Evolutionary conservation across 83 land plant species (phyloP).

Genomic region (Thuja plicata): DNA sequence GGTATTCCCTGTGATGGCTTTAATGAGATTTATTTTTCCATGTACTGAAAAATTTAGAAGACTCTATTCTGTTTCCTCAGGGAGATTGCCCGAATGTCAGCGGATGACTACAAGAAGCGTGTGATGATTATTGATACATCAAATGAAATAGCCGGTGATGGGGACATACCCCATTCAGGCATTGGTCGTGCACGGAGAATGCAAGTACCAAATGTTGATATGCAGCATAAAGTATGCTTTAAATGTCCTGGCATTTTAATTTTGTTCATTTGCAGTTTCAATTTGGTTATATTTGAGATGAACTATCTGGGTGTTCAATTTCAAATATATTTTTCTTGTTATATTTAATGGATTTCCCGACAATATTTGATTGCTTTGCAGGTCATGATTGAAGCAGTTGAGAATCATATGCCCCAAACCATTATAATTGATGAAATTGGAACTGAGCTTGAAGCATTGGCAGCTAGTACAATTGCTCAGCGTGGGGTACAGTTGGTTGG

Average conservation of each 20-base stretch:
- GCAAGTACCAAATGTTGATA: constrained; percentile 98
- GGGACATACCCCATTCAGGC: constrained; percentile 96
- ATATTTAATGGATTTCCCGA: background rate
- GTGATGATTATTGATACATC: constrained; percentile 97
- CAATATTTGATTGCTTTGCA: constrained; percentile 15
- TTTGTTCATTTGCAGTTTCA: background rate
- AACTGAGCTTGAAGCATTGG: constrained; percentile 64
- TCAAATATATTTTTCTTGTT: background rate
- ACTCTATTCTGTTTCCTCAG: constrained; percentile 34
- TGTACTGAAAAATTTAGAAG: too few species aligned
- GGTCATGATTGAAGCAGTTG: constrained; percentile 80
- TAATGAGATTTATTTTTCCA: background rate
- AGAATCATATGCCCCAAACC: constrained; percentile 74
- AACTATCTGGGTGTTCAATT: background rate
- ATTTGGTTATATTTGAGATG: background rate
- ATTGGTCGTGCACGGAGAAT: constrained; percentile 97
- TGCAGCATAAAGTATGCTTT: constrained; percentile 86
- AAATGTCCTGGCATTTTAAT: background rate
- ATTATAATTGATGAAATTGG: constrained; percentile 80
- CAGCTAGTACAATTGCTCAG: constrained; percentile 74
- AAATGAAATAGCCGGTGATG: constrained; percentile 99
- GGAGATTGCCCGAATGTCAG: constrained; percentile 88
- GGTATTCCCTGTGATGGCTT: background rate
- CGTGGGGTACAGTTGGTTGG: constrained; percentile 77
- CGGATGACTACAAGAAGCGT: constrained; percentile 88